Evolutionary conservation across 73 alveolate species (phyloP).

Genomic region (Vitrella brassicaformis): DNA sequence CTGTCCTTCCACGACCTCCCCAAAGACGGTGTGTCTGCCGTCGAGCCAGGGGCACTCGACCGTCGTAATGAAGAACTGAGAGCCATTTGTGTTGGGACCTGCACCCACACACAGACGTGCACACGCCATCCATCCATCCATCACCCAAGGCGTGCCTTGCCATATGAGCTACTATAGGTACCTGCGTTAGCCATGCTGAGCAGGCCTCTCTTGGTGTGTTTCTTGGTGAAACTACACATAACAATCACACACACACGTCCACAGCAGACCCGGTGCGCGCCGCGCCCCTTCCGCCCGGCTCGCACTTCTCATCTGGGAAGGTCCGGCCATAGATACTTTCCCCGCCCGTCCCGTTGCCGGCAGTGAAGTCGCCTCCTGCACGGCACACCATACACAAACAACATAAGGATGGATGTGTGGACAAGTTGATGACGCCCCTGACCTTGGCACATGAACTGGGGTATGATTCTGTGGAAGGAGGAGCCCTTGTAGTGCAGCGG

Average conservation of each 20-base stretch:
- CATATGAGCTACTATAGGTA: no score
- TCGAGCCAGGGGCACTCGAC: constrained; percentile 65
- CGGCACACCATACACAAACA: constrained; percentile 56
- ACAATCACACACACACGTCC: no score
- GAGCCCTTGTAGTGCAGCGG: constrained; percentile 64
- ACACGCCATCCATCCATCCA: no score
- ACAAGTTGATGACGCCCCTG: constrained; percentile 64
- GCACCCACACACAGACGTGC: no score
- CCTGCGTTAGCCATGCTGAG: constrained; percentile 95
- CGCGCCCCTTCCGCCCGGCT: no score
- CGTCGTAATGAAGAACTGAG: constrained; percentile 83
- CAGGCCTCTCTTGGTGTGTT: constrained; percentile 61
- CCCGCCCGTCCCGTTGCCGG: constrained; percentile 90
- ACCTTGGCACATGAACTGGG: constrained; percentile 79
- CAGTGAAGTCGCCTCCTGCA: constrained; percentile 83
- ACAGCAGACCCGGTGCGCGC: no score
- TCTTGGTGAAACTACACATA: constrained; percentile 66
- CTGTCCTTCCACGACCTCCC: constrained; percentile 69
- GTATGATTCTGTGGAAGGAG: constrained; percentile 70
- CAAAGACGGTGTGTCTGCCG: constrained; percentile 76
- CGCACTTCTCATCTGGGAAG: constrained; percentile 79
- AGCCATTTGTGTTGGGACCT: constrained; percentile 94
- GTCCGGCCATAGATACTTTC: constrained; percentile 79
- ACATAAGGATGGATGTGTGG: constrained; percentile 61
- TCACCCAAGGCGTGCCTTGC: no score